Evolutionary conservation across 2,329 filamentous ascomycete species (phyloP).

Genomic region (Cercospora sp.): DNA sequence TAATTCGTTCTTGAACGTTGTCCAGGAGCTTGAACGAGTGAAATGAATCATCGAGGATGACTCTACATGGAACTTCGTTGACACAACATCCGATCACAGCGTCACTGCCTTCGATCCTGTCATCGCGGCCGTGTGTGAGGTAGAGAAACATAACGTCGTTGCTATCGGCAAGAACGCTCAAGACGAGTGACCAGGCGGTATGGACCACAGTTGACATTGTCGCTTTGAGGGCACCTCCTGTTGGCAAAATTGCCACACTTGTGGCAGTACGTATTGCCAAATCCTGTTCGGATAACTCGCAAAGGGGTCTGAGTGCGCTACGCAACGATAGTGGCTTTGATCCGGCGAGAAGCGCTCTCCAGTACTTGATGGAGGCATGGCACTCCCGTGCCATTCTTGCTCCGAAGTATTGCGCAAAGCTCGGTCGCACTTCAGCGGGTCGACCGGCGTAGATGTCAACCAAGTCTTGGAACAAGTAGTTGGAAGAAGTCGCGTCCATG

Average conservation of each 20-base stretch:
- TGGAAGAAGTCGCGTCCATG: not conserved
- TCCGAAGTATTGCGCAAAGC: not conserved
- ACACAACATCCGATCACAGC: not conserved
- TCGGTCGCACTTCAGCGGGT: not conserved
- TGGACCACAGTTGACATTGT: not conserved
- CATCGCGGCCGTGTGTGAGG: not conserved
- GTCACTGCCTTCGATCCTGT: not conserved
- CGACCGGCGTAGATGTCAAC: not conserved
- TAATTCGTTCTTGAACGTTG: not conserved
- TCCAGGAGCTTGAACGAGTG: not conserved
- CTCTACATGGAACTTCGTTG: not conserved
- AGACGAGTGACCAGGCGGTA: not conserved
- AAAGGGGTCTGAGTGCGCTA: not conserved
- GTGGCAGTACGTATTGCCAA: not conserved
- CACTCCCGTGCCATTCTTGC: fast-evolving
- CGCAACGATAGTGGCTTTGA: not conserved
- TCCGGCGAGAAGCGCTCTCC: not conserved
- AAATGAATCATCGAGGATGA: not conserved
- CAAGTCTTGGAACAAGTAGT: not conserved
- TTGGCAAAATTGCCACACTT: not conserved
- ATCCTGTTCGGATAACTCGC: not conserved
- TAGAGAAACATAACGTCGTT: not conserved
- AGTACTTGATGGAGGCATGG: not conserved
- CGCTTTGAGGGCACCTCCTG: not conserved
- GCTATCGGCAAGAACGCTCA: not conserved